A percentile compares a stretch with the other conserved stretches of the same genome.
Evolutionary conservation across 352 stramenopile genomes (phyloP).

Genomic region (Phytophthora ohioensis): DNA sequence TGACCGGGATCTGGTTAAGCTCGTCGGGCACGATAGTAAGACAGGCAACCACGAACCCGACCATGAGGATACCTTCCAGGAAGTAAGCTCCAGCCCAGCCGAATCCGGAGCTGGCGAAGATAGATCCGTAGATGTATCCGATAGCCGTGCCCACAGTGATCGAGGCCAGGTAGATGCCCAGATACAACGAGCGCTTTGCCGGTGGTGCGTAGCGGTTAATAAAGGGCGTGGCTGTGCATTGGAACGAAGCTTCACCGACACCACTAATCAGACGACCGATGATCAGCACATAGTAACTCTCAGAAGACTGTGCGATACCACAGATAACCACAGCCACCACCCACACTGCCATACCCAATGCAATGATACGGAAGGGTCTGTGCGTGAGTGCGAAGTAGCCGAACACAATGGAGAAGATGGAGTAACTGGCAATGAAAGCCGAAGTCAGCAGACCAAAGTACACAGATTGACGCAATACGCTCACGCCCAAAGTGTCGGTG

Average conservation of each 20-base stretch:
- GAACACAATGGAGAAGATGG: slow-evolving; percentile 91
- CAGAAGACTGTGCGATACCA: slow-evolving; percentile 71
- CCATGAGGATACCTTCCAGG: slow-evolving; percentile 88
- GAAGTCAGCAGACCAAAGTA: slow-evolving; percentile 92
- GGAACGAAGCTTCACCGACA: slow-evolving; percentile 93
- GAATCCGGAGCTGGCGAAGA: slow-evolving; percentile 61
- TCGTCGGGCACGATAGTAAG: slow-evolving; percentile 66
- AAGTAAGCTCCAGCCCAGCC: slow-evolving; percentile 90
- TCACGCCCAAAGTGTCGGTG: slow-evolving; percentile 70
- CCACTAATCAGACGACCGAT: slow-evolving; percentile 89
- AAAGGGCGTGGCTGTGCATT: slow-evolving; percentile 93
- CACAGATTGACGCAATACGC: slow-evolving; percentile 68
- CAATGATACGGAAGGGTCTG: slow-evolving; percentile 92
- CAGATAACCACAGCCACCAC: slow-evolving; percentile 89
- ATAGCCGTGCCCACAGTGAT: slow-evolving; percentile 93
- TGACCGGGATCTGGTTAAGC: slow-evolving; percentile 60
- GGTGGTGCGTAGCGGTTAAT: slow-evolving; percentile 91
- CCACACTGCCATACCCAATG: slow-evolving; percentile 91
- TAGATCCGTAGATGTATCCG: slow-evolving; percentile 92
- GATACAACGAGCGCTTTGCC: slow-evolving; percentile 81
- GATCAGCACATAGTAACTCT: slow-evolving; percentile 93
- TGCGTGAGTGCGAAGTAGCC: slow-evolving; percentile 90
- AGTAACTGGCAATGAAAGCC: slow-evolving; percentile 96
- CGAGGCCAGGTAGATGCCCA: slow-evolving; percentile 93
- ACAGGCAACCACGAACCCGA: slow-evolving; percentile 73